phyloP scores from a whole-genome alignment of 2,329 filamentous ascomycete genomes.

The Colletotrichum noveboracense region DNA sequence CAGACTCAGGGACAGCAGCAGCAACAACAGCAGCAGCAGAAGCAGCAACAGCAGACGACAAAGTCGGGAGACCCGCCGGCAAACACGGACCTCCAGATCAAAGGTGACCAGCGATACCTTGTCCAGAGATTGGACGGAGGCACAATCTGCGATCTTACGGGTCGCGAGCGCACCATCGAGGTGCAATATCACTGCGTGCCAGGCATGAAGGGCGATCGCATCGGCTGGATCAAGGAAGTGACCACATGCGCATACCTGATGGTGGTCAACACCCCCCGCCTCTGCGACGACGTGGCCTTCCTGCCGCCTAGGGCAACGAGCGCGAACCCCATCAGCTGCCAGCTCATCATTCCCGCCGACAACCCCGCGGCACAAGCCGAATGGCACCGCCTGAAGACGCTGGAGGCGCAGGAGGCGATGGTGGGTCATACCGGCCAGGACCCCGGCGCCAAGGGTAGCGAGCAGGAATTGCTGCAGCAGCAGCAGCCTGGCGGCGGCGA shows the following conservation, averaged over 20 bases:
- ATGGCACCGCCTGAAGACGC: slow-evolving; percentile 38
- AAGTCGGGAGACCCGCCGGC: slow-evolving; percentile 27
- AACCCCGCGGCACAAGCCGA: slow-evolving; percentile 39
- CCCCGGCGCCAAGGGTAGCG: not conserved
- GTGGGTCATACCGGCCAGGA: slow-evolving; percentile 19
- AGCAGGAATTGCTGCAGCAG: not conserved
- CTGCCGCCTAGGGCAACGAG: slow-evolving; percentile 78
- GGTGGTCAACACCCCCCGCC: slow-evolving; percentile 86
- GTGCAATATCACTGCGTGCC: slow-evolving; percentile 83
- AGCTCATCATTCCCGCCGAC: slow-evolving; percentile 66
- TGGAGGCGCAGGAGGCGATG: slow-evolving; percentile 43
- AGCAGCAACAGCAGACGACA: slow-evolving; percentile 2
- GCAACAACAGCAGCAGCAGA: not conserved
- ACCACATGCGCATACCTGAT: slow-evolving; percentile 92
- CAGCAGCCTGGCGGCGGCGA: not conserved
- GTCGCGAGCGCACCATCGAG: slow-evolving; percentile 81
- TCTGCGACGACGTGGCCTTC: slow-evolving; percentile 89
- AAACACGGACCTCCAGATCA: slow-evolving; percentile 74
- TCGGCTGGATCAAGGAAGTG: slow-evolving; percentile 92
- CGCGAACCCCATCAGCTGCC: slow-evolving; percentile 79
- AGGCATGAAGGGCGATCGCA: slow-evolving; percentile 73
- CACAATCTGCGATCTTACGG: slow-evolving; percentile 86
- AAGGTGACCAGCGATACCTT: slow-evolving; percentile 84
- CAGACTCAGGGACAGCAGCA: slow-evolving; percentile 13
- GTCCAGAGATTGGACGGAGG: slow-evolving; percentile 82